Base-by-base conservation (phyloP, 441 rosid species). In the Geranium incanum region DNA sequence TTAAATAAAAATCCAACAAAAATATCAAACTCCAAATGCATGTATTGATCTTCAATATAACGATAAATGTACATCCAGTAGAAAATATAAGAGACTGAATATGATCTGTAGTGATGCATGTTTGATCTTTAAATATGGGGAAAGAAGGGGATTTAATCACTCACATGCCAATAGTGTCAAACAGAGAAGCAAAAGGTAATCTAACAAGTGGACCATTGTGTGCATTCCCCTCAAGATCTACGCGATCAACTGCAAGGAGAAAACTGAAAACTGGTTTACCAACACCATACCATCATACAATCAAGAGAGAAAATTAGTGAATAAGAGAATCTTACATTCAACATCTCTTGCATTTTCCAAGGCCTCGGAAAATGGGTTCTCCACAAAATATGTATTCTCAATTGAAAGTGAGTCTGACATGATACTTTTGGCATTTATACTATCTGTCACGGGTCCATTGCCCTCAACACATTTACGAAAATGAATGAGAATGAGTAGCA, bases 131-230 rank as follows among this genome's bases (percentile, higher is more conserved):
- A 28, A 8, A 72, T 60, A 38, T 68, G 9, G 63, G 67, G 72
- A 75, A 45, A n/a, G 52, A 77, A 75, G 66, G 23, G 48, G 3
- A 66, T 55, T 67, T 55, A 41, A 41, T 48, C 18, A 82, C 97
- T 87, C 82, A 95, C 99, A 83, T 85, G 84, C 98, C 96, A 69
- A 95, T 96, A 71, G 98, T 88, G 75, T 92, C 98, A 80, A 89
- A 95, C 43, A 95, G 81, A 50, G 97, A 84, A 63, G 98, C 98
- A 84, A 92, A 92, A 15, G 98, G 96, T 71, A 95, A 69, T 79
- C 90, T 87, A 85, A 89, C 92, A 39, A 80, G 81, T 43, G 77
- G 84, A 60, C 91, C 90, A 79, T 76, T 69, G 59, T 76, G 80
- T 68, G 86, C 83, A 81, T 86, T 88, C 72, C 88, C 95, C 78